Base-by-base conservation (phyloP, 495 filamentous ascomycete genomes). In the Aspergillus kassunensis region DNA sequence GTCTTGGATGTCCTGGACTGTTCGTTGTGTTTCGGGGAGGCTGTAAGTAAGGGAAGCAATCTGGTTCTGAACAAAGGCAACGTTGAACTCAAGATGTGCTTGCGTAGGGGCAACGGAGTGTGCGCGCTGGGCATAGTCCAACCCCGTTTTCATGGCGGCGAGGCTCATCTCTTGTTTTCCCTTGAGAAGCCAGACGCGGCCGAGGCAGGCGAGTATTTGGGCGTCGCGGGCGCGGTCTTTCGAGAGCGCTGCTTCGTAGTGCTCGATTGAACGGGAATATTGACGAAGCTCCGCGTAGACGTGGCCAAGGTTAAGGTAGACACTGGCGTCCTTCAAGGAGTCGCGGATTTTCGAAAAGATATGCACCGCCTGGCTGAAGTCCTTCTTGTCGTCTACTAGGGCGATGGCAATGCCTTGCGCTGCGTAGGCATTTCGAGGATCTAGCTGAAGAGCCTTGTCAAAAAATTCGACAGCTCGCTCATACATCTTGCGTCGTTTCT, bases 391-490 rank as follows among this genome's bases (percentile, higher is more conserved):
- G 63, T 98, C 93, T 0, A 93, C 80, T 37, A 97, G 75, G 3
- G 93, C 90, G 59, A 98, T 97, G 7, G 87, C 93, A 54, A 97
- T 84, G 27, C 95, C 93, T 61, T 98, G 95, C 10, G 95, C 93
- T 0, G 93, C 93, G 61, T 95, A 95, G 1, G 95, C 93, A 55
- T 97, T 97, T 68, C 85, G 88, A 1, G 88, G 82, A 60, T 98
- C 93, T 3, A 97, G 73, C 62, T 93, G 90, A 13, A 98, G 72
- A 20, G 90, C 92, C 71, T 98, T 98, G 65, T 97, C 95, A 64
- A 96, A 98, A 73, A 97, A 97, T 64, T 97, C 95, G 10, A 97
- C 91, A 2, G 93, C 92, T 51, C 88, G 88, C 64, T 84, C 81
- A 65, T 97, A 98, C 56, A 81, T 84, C 58, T 86, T 87, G 35